A percentile compares a stretch with the other conserved stretches of the same genome.
phyloP scores from a whole-genome alignment of 2,329 filamentous ascomycete genomes.

The Dactylellina parvicollis region DNA sequence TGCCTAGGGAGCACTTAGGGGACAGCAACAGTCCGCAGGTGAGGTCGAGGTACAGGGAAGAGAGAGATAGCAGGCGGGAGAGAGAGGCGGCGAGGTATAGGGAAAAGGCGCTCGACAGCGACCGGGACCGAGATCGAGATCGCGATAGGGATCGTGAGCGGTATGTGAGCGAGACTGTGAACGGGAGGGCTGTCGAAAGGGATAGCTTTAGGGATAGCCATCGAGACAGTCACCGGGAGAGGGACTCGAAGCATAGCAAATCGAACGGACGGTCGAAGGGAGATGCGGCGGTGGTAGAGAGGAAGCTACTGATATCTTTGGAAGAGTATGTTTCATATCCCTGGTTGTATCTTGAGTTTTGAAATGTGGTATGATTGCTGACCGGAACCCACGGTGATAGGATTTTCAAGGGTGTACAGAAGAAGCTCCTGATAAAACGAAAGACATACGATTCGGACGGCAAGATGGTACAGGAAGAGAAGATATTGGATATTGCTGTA shows the following conservation, averaged over 20 bases:
- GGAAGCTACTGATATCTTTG: slow-evolving; percentile 79
- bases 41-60: slow-evolving; percentile 41
- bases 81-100: slow-evolving; percentile 36
- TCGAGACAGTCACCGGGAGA: slow-evolving; percentile 59
- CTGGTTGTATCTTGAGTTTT: slow-evolving; percentile 5
- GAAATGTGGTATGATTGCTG: neutral
- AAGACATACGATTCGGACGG: slow-evolving; percentile 88
- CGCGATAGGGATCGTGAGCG: slow-evolving; percentile 30
- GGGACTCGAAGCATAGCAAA: slow-evolving; percentile 55
- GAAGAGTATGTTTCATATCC: slow-evolving; percentile 72
- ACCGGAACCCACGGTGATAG: slow-evolving; percentile 29
- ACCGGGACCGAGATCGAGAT: slow-evolving; percentile 16
- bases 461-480: slow-evolving; percentile 86
- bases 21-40: slow-evolving; percentile 46
- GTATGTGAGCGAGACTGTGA: slow-evolving; percentile 49
- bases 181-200: slow-evolving; percentile 43
- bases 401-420: slow-evolving; percentile 82
- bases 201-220: slow-evolving; percentile 49
- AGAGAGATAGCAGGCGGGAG: slow-evolving; percentile 42
- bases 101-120: slow-evolving; percentile 23
- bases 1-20: slow-evolving; percentile 33
- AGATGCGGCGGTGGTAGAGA: slow-evolving; percentile 83
- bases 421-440: slow-evolving; percentile 98
- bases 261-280: slow-evolving; percentile 41
- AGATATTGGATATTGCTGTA: slow-evolving; percentile 92